phyloP scores from a whole-genome alignment of 2,329 filamentous ascomycete genomes.

The Macrophomina tecta region DNA sequence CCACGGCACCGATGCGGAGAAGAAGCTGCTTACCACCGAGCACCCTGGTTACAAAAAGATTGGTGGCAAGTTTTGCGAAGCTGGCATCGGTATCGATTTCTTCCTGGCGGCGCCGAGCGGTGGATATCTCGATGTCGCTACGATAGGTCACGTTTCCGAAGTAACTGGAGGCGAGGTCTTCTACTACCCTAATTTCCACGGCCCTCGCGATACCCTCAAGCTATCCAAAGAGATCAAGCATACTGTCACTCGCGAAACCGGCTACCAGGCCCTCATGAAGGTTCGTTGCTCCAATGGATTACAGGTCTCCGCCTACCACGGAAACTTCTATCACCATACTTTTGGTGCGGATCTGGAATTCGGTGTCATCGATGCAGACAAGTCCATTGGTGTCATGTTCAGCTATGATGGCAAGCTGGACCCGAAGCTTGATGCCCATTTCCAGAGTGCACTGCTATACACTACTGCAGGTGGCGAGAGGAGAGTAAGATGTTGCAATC shows the following conservation, averaged over 20 bases:
- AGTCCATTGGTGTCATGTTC: conserved; percentile 89
- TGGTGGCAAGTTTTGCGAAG: conserved; percentile 84
- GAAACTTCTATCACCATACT: conserved; percentile 94
- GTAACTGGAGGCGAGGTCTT: conserved; percentile 94
- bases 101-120: conserved; percentile 92
- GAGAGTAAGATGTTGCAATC: conserved; percentile 88
- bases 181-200: conserved; percentile 96
- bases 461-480: conserved; percentile 89
- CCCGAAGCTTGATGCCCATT: conserved; percentile 93
- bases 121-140: conserved; percentile 90
- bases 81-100: conserved; percentile 88
- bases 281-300: conserved; percentile 96
- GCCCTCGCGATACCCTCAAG: conserved; percentile 82
- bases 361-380: conserved; percentile 89
- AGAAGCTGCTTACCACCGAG: conserved; percentile 89
- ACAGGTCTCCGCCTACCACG: conserved; percentile 91
- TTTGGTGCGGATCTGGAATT: conserved; percentile 95
- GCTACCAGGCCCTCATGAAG: conserved; percentile 97
- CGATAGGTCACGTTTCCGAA: conserved; percentile 84
- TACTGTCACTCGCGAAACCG: conserved; percentile 85
- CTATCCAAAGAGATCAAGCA: conserved; percentile 85
- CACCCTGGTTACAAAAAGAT: conserved; percentile 86
- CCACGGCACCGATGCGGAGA: conserved; percentile 85
- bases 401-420: conserved; percentile 98
- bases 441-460: conserved; percentile 93